Percentiles rank a stretch among this genome's conserved stretches.
Evolutionary conservation across 163 green algal genomes (phyloP).

Genomic region (Trebouxiophyceae sp.): DNA sequence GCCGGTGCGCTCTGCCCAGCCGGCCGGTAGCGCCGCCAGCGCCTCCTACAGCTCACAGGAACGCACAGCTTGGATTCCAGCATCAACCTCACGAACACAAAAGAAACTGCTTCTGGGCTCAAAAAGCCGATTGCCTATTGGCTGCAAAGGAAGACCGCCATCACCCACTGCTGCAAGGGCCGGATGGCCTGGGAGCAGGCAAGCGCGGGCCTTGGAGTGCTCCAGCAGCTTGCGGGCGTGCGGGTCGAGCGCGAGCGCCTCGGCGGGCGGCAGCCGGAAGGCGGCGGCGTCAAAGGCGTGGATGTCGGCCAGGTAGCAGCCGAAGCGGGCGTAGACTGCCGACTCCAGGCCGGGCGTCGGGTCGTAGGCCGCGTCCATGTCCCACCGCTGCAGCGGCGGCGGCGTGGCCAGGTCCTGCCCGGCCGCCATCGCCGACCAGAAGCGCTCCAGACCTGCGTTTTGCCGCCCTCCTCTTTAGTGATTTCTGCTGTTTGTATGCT

Average conservation of each 20-base stretch:
- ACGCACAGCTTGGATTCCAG: too few species aligned
- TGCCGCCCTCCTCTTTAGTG: not conserved
- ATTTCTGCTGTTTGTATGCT: not conserved
- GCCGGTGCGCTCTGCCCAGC: not conserved
- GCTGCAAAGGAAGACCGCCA: too few species aligned
- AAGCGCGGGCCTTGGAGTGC: constrained; percentile 2
- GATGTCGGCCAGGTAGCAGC: constrained; percentile 24
- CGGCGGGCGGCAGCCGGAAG: constrained; percentile 16
- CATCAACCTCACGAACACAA: too few species aligned
- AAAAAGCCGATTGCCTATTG: too few species aligned
- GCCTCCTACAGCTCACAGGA: too few species aligned
- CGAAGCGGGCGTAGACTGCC: constrained; percentile 27
- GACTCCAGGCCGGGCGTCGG: too few species aligned
- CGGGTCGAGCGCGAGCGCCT: not conserved
- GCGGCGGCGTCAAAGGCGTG: constrained; percentile 32
- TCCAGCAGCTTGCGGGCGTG: constrained; percentile 79
- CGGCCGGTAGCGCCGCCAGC: too few species aligned
- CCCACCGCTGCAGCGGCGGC: constrained; percentile 25
- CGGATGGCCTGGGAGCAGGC: too few species aligned
- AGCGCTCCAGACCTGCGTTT: constrained; percentile 9
- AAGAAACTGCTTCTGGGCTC: too few species aligned
- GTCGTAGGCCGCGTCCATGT: constrained; percentile 23
- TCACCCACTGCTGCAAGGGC: too few species aligned
- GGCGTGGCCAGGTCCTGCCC: constrained; percentile 6
- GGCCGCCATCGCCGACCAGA: constrained; percentile 3